Base-by-base conservation (phyloP, 1,284 basidiomycete species). In the Cutaneotrichosporon cavernicola region DNA sequence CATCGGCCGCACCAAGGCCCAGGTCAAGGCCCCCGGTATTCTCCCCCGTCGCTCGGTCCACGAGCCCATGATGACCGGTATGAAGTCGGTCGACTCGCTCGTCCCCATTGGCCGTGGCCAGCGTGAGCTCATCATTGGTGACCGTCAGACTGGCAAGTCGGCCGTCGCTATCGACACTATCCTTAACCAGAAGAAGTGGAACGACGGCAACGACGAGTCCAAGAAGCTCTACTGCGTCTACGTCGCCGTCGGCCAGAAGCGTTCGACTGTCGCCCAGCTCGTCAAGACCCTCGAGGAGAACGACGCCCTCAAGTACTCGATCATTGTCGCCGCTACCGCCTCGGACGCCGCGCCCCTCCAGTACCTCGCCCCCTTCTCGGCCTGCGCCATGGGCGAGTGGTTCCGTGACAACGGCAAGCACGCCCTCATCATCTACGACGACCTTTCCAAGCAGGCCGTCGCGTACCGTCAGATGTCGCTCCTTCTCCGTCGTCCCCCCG, bases 381-480 rank as follows among this genome's bases (percentile, higher is more conserved):
- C 96, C 72, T 96, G 92, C 84, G 95, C 96, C 78, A 99, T 99
- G 91, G 96, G 96, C 83, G 96, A 99, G 86, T 99, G 96, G 96
- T 99, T 99, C 96, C 93, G 96, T 86, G 96, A 99, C 86, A 98
- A 99, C 83, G 94, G 93, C 86, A 96, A 92, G 79, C 85, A 86
- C 85, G 85, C 96, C 75, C 88, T 98, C 79, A 98, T 99, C 84
- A 91, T 99, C 85, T 99, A 97, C 84, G 96, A 99, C 81, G 96
- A 99, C 84, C 85, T 99, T 84, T 99, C 96, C 77, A 99, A 99
- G 86, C 96, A 99, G 86, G 96, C 96, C 78, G 96, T 99, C 69
- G 96, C 96, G 75, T 99, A 99, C 88, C 95, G 96, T 88, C 96
- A 99, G 84, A 99, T 99, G 96, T 99, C 96, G 68, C 88, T 99